Evolutionary conservation across 208 protist genomes (phyloP), one percentile per base, ranked within the genome.

Genomic region (Balamuthia mandrillaris): DNA sequence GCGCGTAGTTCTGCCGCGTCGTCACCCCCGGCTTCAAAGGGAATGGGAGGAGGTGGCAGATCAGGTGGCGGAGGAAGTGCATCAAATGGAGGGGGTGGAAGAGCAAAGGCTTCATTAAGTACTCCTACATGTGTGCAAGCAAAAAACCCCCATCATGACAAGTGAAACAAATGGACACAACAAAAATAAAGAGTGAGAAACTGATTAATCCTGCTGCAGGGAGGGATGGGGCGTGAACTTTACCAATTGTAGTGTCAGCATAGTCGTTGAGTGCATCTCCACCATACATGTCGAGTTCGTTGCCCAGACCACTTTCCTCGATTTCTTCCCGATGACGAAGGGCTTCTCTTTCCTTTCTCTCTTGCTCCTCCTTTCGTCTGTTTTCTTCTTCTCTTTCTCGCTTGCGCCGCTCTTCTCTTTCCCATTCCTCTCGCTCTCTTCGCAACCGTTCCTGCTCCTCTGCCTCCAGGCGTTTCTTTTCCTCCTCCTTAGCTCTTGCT

Each of bases 401-500:
- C 31, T 6, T 37, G n/a, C 49, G 39, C 39, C 49, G 44, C 9
- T 10, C 45, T 21, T 24, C 5, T 14, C n/a, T 5, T 0, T 49
- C 24, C 74, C 45, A 82, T 35, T 82, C 74, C 51, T 82, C 18
- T 56, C n/a, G 49, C 49, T 56, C 49, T 78, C 52, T 44, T 82
- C 33, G 44, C 74, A 6, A 29, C 74, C 74, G 74, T 3, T 12
- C 16, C 3, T n/a, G 31, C 45, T 82, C 74, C 39, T 60, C 74
- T 6, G 74, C 74, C 39, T 82, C 74, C 3, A 82, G 74, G 35
- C 74, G 74, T 14, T 27, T 56, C 66, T 45, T 61, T 1, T 65
- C 49, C 39, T n/a, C 24, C 3, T 45, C 45, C 21, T 60, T 52
- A 27, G 74, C 74, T 9, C 31, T 14, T 2, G 5, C 0, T 21